Evolutionary conservation across 257 asterid species (phyloP).

Genomic region (Nicotiana noctiflora): DNA sequence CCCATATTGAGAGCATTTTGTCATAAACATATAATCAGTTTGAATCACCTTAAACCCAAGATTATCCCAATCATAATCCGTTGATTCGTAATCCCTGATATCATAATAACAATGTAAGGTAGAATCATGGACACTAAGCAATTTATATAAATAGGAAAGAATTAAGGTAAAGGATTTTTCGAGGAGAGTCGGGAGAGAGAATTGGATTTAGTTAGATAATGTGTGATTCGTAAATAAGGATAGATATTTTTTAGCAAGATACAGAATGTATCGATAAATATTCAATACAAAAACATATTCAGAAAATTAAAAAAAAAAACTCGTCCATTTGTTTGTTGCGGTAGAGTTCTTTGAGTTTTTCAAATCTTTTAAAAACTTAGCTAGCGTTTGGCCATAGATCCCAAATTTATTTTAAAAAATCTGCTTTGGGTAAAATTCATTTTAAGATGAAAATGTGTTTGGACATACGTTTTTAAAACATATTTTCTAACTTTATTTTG

Average conservation of each 20-base stretch:
- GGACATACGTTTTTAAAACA: too few species aligned
- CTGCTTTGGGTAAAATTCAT: too few species aligned
- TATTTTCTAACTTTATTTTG: too few species aligned
- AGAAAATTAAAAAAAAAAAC: not conserved
- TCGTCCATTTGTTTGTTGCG: not conserved
- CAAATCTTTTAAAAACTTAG: not conserved
- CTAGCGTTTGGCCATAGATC: too few species aligned
- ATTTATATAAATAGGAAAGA: not conserved
- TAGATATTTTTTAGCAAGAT: not conserved
- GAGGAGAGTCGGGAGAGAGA: too few species aligned
- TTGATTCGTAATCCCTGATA: conserved; percentile 27
- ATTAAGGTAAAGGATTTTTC: not conserved
- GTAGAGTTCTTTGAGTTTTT: not conserved
- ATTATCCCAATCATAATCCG: conserved; percentile 52
- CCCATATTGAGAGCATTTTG: conserved; percentile 35
- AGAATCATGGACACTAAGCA: too few species aligned
- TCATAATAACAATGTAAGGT: not conserved
- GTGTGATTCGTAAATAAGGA: too few species aligned
- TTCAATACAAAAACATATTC: not conserved
- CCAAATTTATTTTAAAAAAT: too few species aligned
- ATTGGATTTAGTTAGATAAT: too few species aligned
- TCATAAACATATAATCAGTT: conserved; percentile 64
- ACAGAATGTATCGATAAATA: not conserved
- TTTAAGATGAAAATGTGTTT: too few species aligned
- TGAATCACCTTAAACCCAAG: conserved; percentile 48